Percentiles rank a stretch among this genome's conserved stretches.
Evolutionary conservation across 164 flowering plant genomes (phyloP).

Genomic region (Magnolia officinalis): DNA sequence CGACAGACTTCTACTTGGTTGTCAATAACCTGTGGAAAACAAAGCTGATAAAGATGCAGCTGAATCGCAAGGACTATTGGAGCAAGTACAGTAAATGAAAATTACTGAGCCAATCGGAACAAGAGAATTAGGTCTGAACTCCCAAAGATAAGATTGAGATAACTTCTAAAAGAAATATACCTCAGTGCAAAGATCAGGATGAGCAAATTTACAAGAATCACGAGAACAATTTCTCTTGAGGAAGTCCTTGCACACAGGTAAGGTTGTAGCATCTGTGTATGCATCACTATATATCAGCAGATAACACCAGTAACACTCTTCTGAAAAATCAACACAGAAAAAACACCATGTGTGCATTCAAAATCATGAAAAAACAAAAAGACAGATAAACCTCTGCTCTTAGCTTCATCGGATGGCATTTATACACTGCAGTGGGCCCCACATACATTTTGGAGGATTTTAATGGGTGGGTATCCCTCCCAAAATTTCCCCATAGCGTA

Average conservation of each 20-base stretch:
- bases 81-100: neutral
- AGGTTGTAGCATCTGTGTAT: neutral
- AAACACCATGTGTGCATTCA: neutral
- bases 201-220: neutral
- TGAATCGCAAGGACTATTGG: neutral
- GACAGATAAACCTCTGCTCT: too few relatives aligned
- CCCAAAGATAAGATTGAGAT: neutral
- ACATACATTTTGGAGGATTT: too few relatives aligned
- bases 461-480: too few relatives aligned
- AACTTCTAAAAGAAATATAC: neutral
- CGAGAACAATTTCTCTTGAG: neutral
- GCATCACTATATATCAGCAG: neutral
- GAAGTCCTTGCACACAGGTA: conserved; percentile 3
- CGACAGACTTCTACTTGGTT: conserved; percentile 2
- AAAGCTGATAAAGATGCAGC: neutral
- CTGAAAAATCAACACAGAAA: neutral
- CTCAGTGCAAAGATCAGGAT: neutral
- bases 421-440: too few relatives aligned
- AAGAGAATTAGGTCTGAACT: neutral
- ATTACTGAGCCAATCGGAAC: neutral
- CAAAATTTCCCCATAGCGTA: too few relatives aligned
- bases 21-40: neutral
- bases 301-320: neutral
- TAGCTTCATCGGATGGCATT: too few relatives aligned
- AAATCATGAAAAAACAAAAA: neutral